Conservation (phyloP, 306 rosid genomes). For the Cucumis cinereus region DNA sequence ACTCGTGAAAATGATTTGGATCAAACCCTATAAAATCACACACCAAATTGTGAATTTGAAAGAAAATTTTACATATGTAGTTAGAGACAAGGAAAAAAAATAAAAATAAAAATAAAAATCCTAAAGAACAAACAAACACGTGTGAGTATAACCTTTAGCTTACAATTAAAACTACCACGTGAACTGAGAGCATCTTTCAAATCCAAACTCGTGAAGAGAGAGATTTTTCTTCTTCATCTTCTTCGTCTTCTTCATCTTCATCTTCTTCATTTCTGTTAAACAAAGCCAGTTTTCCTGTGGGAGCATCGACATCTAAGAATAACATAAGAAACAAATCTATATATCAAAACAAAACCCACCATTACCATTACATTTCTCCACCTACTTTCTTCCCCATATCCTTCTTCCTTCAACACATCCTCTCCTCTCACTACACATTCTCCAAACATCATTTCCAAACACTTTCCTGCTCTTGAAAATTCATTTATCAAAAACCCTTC, state of each 20-base stretch:
- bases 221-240: not conserved
- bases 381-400: slow-evolving; percentile 61
- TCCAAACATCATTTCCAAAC: slow-evolving; percentile 62
- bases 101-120: not conserved
- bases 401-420: slow-evolving; percentile 66
- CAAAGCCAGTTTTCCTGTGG: slow-evolving; percentile 25
- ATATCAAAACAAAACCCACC: slow-evolving; percentile 68
- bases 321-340: slow-evolving; percentile 84
- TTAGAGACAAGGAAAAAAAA: not conserved
- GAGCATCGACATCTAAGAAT: slow-evolving; percentile 76
- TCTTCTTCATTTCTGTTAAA: slow-evolving; percentile 1
- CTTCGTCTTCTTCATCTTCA: not conserved
- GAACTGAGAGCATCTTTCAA: not conserved
- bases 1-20: too few species aligned
- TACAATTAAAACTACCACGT: not conserved
- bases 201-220: not conserved
- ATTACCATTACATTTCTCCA: slow-evolving; percentile 74
- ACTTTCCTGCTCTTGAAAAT: slow-evolving; percentile 75
- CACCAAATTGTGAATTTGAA: not conserved
- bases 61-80: not conserved
- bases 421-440: slow-evolving; percentile 51
- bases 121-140: not conserved
- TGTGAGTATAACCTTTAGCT: not conserved
- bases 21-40: not conserved
- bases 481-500: slow-evolving; percentile 90